Evolutionary conservation across 208 protist genomes (phyloP).

Genomic region (Vickermania ingenoplastis): DNA sequence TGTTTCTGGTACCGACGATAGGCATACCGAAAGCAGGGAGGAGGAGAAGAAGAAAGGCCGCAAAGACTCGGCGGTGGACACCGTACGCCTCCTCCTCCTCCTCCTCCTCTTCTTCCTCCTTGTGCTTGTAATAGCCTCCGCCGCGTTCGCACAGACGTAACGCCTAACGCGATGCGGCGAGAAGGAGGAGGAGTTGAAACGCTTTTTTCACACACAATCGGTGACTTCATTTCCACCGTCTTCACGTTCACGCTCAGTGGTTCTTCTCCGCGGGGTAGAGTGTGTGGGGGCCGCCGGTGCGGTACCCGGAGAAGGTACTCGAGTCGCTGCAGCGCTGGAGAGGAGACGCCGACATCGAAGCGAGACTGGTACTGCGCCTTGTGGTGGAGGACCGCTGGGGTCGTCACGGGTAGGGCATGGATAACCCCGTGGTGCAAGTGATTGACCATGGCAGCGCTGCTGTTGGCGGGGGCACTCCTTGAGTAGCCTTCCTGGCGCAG

Average conservation of each 20-base stretch:
- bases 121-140: too few species aligned
- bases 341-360: neutral
- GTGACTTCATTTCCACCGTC: too few species aligned
- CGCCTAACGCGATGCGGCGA: too few species aligned
- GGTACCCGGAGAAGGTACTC: neutral
- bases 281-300: neutral
- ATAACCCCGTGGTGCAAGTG: too few species aligned
- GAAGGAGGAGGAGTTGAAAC: too few species aligned
- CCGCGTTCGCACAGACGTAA: too few species aligned
- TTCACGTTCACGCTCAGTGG: neutral
- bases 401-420: neutral
- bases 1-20: too few species aligned
- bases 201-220: too few species aligned
- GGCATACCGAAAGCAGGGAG: neutral
- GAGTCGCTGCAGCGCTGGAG: neutral
- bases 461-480: too few species aligned
- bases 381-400: neutral
- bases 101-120: too few species aligned
- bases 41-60: neutral
- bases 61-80: neutral
- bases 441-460: too few species aligned
- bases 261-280: neutral
- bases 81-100: too few species aligned
- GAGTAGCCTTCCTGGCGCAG: neutral
- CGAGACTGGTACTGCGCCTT: neutral